Conservation (phyloP, 2,329 filamentous ascomycete species). For the Pestalotiopsis sp. region DNA sequence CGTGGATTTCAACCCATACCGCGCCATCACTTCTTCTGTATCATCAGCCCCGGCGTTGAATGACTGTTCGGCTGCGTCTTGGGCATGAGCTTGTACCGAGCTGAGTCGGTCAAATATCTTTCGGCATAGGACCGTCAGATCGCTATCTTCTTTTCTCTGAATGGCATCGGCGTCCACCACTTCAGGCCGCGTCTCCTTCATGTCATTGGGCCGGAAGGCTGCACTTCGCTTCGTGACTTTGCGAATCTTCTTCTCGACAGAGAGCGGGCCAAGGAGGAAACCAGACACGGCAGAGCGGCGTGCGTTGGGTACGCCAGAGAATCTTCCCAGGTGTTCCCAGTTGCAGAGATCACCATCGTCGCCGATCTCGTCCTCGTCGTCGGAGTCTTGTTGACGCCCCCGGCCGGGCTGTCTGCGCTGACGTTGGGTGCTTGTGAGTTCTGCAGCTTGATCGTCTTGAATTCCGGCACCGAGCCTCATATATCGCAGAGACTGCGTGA, state of each 20-base stretch:
- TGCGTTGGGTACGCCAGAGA: conserved; percentile 74
- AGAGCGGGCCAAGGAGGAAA: conserved; percentile 87
- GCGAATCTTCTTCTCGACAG: conserved; percentile 82
- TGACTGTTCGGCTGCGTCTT: conserved; percentile 46
- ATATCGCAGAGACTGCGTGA: conserved; percentile 85
- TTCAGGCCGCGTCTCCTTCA: conserved; percentile 75
- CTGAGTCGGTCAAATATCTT: conserved; percentile 69
- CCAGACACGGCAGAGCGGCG: conserved; percentile 76
- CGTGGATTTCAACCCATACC: conserved; percentile 66
- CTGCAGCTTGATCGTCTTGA: conserved; percentile 51
- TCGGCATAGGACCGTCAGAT: conserved; percentile 77
- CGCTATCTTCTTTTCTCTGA: conserved; percentile 74
- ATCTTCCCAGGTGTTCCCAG: conserved; percentile 82
- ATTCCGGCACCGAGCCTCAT: conserved; percentile 73
- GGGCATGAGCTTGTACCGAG: conserved; percentile 47
- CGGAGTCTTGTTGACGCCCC: conserved; percentile 44
- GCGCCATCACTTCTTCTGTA: conserved; percentile 59
- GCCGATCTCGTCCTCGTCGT: conserved; percentile 66
- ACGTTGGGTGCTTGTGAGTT: conserved; percentile 53
- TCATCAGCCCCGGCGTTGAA: conserved; percentile 50
- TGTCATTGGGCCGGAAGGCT: conserved; percentile 68
- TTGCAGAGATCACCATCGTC: conserved; percentile 79
- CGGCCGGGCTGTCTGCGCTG: conserved; percentile 39
- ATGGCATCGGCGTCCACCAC: conserved; percentile 77
- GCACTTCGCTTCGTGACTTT: conserved; percentile 72